phyloP scores from a whole-genome alignment of 768 basidiomycete genomes.

The Scleroderma citrinum region DNA sequence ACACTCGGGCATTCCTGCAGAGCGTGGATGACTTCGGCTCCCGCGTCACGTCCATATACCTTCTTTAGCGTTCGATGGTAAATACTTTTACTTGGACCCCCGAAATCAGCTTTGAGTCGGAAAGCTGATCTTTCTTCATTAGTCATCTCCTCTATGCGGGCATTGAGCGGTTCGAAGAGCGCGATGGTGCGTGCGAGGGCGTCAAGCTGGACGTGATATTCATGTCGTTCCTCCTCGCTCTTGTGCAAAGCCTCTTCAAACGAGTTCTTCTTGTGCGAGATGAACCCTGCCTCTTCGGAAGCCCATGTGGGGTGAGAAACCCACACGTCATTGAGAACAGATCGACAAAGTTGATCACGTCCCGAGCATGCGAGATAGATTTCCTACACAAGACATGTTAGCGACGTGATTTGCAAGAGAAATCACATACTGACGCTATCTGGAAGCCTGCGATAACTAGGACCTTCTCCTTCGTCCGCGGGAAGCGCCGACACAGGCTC shows the following conservation, averaged over 20 bases:
- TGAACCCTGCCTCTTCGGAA: constrained; percentile 91
- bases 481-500: constrained; percentile 75
- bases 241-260: constrained; percentile 96
- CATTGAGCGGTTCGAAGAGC: constrained; percentile 80
- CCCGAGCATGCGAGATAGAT: constrained; percentile 87
- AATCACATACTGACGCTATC: constrained; percentile 60
- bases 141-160: constrained; percentile 83
- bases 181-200: constrained; percentile 87
- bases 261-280: constrained; percentile 92
- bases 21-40: constrained; percentile 72
- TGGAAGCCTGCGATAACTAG: constrained; percentile 88
- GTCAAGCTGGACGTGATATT: constrained; percentile 94
- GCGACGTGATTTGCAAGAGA: not conserved
- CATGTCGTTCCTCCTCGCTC: constrained; percentile 96
- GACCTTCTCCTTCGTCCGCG: constrained; percentile 81
- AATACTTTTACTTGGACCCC: constrained; percentile 80
- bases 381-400: constrained; percentile 50
- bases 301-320: constrained; percentile 99
- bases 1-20: constrained; percentile 89
- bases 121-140: constrained; percentile 78
- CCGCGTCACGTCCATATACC: constrained; percentile 81
- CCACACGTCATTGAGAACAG: constrained; percentile 96
- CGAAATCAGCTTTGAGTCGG: constrained; percentile 80
- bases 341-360: constrained; percentile 89
- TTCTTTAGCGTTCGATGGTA: constrained; percentile 93